Evolutionary conservation across 352 stramenopile genomes (phyloP).

Genomic region (Albugo candida): DNA sequence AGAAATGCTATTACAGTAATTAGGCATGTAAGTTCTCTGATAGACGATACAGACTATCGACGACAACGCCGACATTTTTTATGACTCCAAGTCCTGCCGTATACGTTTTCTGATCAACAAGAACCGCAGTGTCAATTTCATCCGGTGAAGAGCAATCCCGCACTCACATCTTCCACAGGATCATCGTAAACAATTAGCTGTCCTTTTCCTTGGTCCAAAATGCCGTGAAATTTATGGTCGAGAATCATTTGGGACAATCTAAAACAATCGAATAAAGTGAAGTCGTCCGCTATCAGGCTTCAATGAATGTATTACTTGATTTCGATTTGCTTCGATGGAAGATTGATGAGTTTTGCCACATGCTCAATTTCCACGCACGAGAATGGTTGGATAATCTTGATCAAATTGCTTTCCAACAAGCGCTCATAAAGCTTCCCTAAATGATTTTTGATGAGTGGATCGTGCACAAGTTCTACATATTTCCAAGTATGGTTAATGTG

Average conservation of each 20-base stretch:
- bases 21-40: slow-evolving; percentile 71
- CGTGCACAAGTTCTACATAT: slow-evolving; percentile 67
- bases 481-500: slow-evolving; percentile 14
- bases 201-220: slow-evolving; percentile 97
- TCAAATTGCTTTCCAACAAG: slow-evolving; percentile 96
- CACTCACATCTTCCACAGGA: slow-evolving; percentile 79
- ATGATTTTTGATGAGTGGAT: slow-evolving; percentile 85
- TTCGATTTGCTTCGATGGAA: slow-evolving; percentile 75
- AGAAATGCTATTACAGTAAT: neutral
- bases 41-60: slow-evolving; percentile 87
- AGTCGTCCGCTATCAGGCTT: slow-evolving; percentile 1
- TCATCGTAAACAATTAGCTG: slow-evolving; percentile 98
- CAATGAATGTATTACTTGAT: slow-evolving; percentile 34
- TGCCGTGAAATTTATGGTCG: slow-evolving; percentile 97
- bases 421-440: slow-evolving; percentile 94
- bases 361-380: slow-evolving; percentile 94
- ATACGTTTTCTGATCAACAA: slow-evolving; percentile 55
- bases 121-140: slow-evolving; percentile 1
- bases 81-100: slow-evolving; percentile 90
- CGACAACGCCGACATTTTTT: slow-evolving; percentile 91
- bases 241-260: slow-evolving; percentile 99
- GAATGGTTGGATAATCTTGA: slow-evolving; percentile 98
- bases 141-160: slow-evolving; percentile 1
- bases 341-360: slow-evolving; percentile 94
- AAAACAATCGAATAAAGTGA: neutral